A percentile compares a stretch with the other conserved stretches of the same genome.
These are phyloP conservation scores for Aureobasidium melanogenum DNA, from an alignment of 2,329 filamentous ascomycete genomes.

Conservation along the genomic window DNA sequence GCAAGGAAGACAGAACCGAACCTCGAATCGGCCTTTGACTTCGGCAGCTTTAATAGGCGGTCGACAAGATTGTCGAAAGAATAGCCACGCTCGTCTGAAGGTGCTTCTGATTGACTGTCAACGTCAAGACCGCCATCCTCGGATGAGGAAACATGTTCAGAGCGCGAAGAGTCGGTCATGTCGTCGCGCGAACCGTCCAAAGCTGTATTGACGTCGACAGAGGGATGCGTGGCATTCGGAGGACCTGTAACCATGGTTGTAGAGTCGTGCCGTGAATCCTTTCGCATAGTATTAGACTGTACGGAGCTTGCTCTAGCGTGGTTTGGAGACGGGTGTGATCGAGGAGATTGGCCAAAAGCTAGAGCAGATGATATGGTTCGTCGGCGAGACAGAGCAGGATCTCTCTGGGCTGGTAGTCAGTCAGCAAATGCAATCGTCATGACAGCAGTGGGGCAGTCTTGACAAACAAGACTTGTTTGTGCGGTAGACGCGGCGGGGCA, in stretches of 20 bases:
- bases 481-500: background rate
- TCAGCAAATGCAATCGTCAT: background rate
- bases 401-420: background rate
- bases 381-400: conserved; percentile 4
- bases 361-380: conserved; percentile 8
- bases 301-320: conserved; percentile 42
- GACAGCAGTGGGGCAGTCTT: background rate
- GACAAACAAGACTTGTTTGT: conserved; percentile 2
- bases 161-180: conserved; percentile 48
- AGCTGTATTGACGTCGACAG: conserved; percentile 44
- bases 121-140: conserved; percentile 45
- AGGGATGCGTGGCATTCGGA: conserved; percentile 33
- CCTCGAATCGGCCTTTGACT: conserved; percentile 80
- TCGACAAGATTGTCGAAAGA: conserved; percentile 57
- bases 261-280: conserved; percentile 24
- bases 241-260: conserved; percentile 21
- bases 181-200: conserved; percentile 58
- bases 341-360: background rate
- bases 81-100: conserved; percentile 52
- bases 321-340: conserved; percentile 21
- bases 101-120: conserved; percentile 15
- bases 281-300: conserved; percentile 27
- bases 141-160: conserved; percentile 55
- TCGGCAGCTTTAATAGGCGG: conserved; percentile 70
- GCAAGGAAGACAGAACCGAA: conserved; percentile 86